Percentiles rank a stretch among this genome's conserved stretches.
Conservation (phyloP, 2,329 filamentous ascomycete genomes). For the Sporothrix schenckii region DNA sequence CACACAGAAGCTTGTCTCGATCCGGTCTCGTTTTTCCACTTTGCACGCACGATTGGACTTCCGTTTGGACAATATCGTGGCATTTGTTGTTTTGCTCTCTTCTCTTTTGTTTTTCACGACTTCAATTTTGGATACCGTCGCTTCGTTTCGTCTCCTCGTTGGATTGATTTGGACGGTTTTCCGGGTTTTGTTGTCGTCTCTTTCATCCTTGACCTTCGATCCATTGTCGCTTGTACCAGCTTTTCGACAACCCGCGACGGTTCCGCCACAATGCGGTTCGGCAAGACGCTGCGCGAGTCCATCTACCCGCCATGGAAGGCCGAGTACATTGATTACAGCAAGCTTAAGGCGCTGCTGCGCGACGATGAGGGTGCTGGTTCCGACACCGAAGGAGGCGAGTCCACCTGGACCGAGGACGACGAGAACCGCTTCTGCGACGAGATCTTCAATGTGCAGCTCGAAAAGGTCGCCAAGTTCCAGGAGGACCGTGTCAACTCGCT, state of each 20-base stretch:
- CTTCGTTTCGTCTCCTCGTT: background rate
- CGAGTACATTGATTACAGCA: constrained; percentile 93
- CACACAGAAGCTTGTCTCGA: background rate
- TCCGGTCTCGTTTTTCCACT: background rate
- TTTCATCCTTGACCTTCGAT: background rate
- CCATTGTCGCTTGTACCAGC: background rate
- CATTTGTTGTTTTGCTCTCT: background rate
- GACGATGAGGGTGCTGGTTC: constrained; percentile 69
- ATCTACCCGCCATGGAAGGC: constrained; percentile 87
- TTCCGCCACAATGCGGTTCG: constrained; percentile 77
- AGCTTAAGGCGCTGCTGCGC: constrained; percentile 85
- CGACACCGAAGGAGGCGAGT: constrained; percentile 49
- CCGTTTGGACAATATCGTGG: background rate
- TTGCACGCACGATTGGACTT: background rate
- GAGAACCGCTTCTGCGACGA: constrained; percentile 94
- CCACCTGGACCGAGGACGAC: constrained; percentile 84
- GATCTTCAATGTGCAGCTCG: constrained; percentile 89
- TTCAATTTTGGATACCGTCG: background rate
- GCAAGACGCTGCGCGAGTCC: constrained; percentile 78
- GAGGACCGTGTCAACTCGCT: constrained; percentile 68
- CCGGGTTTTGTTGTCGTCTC: background rate
- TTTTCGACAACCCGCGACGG: background rate
- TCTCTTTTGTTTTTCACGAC: background rate
- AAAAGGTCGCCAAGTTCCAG: constrained; percentile 93
- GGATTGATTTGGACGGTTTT: background rate